Conservation (phyloP, 805 yeast species). For the Starmerella davenportii region DNA sequence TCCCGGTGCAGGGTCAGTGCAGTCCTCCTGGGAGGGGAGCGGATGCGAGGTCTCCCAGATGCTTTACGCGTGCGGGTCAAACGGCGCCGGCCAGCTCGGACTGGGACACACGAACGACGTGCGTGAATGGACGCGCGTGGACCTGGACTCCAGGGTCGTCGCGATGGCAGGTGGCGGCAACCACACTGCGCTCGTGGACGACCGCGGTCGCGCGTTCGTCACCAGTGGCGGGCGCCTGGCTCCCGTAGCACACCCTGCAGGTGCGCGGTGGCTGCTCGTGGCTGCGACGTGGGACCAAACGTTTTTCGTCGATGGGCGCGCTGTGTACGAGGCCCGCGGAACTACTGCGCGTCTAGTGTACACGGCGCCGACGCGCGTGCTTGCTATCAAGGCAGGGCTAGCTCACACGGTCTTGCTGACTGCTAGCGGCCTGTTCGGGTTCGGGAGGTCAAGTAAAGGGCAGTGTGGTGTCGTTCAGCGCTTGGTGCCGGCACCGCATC, state of each 20-base stretch:
- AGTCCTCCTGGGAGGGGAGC: too few relatives aligned
- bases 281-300: constrained; percentile 73
- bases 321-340: not conserved
- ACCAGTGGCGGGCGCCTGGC: constrained; percentile 1
- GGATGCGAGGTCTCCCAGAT: too few relatives aligned
- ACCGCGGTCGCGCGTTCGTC: constrained; percentile 32
- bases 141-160: constrained; percentile 4
- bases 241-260: constrained; percentile 12
- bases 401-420: constrained; percentile 20
- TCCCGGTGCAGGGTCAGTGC: too few relatives aligned
- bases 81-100: constrained; percentile 66
- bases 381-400: constrained; percentile 19
- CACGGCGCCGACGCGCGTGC: not conserved
- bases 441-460: constrained; percentile 55
- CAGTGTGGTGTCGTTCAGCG: constrained; percentile 24
- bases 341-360: not conserved
- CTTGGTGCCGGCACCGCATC: constrained; percentile 3
- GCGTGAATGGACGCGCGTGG: constrained; percentile 19
- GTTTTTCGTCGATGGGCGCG: constrained; percentile 27
- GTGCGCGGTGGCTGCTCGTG: constrained; percentile 28
- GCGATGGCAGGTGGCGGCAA: constrained; percentile 64
- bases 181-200: constrained; percentile 47
- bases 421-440: constrained; percentile 35
- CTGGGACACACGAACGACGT: constrained; percentile 35
- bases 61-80: constrained; percentile 55